A percentile compares a stretch with the other conserved stretches of the same genome.
Conservation (phyloP, 148 eudicot genomes). For the Dysphania ambrosioides region DNA sequence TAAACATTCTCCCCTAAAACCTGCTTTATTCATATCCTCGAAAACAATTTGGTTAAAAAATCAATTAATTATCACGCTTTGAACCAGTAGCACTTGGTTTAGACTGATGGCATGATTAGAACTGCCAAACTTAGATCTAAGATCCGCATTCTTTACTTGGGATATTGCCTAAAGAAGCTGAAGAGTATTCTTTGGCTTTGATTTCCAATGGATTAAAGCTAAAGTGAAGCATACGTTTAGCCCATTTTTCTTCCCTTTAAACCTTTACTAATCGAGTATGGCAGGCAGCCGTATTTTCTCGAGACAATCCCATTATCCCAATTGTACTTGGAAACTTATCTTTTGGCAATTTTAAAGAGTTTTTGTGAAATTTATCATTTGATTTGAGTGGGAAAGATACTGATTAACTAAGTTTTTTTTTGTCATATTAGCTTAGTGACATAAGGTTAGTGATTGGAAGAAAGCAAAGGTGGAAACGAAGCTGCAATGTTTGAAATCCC, state of each 20-base stretch:
- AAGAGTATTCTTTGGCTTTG: slow-evolving; percentile 14
- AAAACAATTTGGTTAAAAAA: slow-evolving; percentile 3
- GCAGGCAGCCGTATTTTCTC: slow-evolving; percentile 29
- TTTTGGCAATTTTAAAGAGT: not conserved
- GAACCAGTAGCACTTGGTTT: not conserved
- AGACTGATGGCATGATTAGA: slow-evolving; percentile 19
- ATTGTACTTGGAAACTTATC: slow-evolving; percentile 4
- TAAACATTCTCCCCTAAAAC: slow-evolving; percentile 4
- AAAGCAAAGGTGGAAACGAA: not conserved
- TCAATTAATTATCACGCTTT: not conserved
- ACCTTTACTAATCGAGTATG: not conserved
- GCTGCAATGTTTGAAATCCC: not conserved
- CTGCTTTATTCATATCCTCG: slow-evolving; percentile 7
- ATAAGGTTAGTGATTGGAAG: slow-evolving; percentile 3
- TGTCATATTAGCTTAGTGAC: not conserved
- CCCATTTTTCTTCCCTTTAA: not conserved
- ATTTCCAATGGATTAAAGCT: not conserved
- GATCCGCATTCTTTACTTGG: not conserved
- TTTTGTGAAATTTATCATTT: not conserved
- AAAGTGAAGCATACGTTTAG: slow-evolving; percentile 15
- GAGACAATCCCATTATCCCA: slow-evolving; percentile 33
- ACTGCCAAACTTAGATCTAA: slow-evolving; percentile 10
- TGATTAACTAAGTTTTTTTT: not conserved
- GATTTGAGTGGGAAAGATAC: slow-evolving; percentile 10
- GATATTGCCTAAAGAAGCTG: slow-evolving; percentile 10